Evolutionary conservation across 2,329 filamentous ascomycete genomes (phyloP), one percentile per base, ranked within the genome.

Genomic region (Aureobasidium sp.): DNA sequence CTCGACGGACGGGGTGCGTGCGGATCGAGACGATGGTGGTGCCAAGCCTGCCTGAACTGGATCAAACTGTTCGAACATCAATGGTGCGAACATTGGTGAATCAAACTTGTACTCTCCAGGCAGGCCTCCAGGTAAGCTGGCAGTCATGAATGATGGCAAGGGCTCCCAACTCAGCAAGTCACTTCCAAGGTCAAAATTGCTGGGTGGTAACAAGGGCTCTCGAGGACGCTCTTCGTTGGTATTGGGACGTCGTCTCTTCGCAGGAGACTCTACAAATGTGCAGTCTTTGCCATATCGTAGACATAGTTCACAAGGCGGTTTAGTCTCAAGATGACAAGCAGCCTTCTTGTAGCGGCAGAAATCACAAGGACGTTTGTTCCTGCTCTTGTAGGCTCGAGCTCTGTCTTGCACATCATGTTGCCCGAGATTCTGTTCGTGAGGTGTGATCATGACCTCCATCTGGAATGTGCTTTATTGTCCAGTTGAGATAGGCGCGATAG

Each of bases 301-400:
- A 62, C 77, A 79, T 9, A 78, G 68, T 59, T 75, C 74, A 64
- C 77, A 79, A 6, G 77, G 77, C 17, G 77, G 77, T 15, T 70
- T 65, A 9, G 64, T 67, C 27, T 78, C 75, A 47, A 79, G 75
- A 62, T 77, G 76, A 65, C 77, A 79, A 10, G 77, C 77, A 1
- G 77, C 75, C 65, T 79, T 77, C 62, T 77, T 74, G 20, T 74
- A 75, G 12, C 76, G 72, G 64, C 77, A 79, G 66, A 78, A 78
- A 65, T 79, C 77, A 67, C 77, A 80, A 5, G 77, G 77, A 43
- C 77, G 70, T 66, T 72, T 73, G 63, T 72, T 73, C 24, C 72
- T 68, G 56, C 70, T 72, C 67, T 73, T 73, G 69, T 73, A 73
- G 39, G 70, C 71, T 63, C 71, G 64, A 43, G 71, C 69, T 61